Percentiles rank a stretch among this genome's conserved stretches.
Evolutionary conservation across 1,284 basidiomycete genomes (phyloP).

Genomic region (Moesziomyces parantarcticus): DNA sequence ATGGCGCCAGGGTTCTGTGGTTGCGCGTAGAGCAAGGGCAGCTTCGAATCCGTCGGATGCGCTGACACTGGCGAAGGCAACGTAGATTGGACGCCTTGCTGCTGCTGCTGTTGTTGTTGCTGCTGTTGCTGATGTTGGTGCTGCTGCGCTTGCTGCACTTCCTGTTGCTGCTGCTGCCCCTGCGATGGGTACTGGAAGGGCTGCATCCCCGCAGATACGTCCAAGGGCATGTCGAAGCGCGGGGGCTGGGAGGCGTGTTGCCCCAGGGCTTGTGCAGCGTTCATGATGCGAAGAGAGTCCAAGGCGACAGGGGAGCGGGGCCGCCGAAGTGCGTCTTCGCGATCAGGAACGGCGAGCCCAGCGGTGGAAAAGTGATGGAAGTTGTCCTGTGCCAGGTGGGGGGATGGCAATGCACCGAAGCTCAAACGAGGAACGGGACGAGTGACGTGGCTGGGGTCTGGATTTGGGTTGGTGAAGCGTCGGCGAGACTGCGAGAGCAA

Average conservation of each 20-base stretch:
- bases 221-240: conserved; percentile 11
- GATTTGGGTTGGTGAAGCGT: conserved; percentile 40
- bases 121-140: conserved; percentile 15
- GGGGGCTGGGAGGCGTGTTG: conserved; percentile 30
- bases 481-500: conserved; percentile 18
- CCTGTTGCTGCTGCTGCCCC: conserved; percentile 21
- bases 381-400: conserved; percentile 11
- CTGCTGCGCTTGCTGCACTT: conserved; percentile 9
- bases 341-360: conserved; percentile 13
- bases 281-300: conserved; percentile 22
- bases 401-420: conserved; percentile 26
- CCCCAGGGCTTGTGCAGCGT: conserved; percentile 13
- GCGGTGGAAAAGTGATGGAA: conserved; percentile 14
- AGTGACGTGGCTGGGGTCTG: conserved; percentile 12
- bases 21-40: conserved; percentile 5
- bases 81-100: conserved; percentile 16
- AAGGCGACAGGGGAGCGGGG: conserved; percentile 38
- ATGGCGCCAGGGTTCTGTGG: not conserved
- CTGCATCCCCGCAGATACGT: conserved; percentile 20
- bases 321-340: conserved; percentile 20
- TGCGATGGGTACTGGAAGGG: conserved; percentile 23
- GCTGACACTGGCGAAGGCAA: conserved; percentile 24
- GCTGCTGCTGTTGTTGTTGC: conserved; percentile 17
- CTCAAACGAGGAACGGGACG: conserved; percentile 27
- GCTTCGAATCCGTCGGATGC: conserved; percentile 4